A percentile compares a stretch with the other conserved stretches of the same genome.
phyloP scores from a whole-genome alignment of 257 asterid genomes.

The Sherardia arvensis region DNA sequence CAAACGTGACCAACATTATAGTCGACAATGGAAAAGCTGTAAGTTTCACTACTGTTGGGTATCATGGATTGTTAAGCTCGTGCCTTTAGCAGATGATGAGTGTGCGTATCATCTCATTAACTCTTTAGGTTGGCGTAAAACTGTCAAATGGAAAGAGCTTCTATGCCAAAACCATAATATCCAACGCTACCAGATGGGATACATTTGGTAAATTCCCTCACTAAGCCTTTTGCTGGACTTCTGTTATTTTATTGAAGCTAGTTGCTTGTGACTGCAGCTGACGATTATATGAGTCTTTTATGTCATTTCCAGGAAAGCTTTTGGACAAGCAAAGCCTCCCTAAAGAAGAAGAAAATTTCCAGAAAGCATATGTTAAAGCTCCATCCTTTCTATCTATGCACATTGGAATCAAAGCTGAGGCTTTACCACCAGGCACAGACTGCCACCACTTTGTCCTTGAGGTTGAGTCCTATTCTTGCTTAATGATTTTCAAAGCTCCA shows the following conservation, averaged over 20 bases:
- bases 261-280: neutral
- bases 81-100: neutral
- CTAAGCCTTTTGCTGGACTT: slow-evolving; percentile 8
- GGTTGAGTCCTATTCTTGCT: slow-evolving; percentile 29
- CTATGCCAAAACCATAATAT: slow-evolving; percentile 76
- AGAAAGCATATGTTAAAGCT: slow-evolving; percentile 86
- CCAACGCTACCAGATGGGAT: slow-evolving; percentile 99
- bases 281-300: slow-evolving; percentile 6
- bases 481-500: slow-evolving; percentile 6
- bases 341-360: slow-evolving; percentile 83
- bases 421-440: slow-evolving; percentile 79
- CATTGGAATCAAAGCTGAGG: slow-evolving; percentile 81
- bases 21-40: slow-evolving; percentile 75
- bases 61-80: neutral
- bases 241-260: neutral
- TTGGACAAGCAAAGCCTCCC: slow-evolving; percentile 68
- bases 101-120: neutral
- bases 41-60: slow-evolving; percentile 24
- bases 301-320: slow-evolving; percentile 55
- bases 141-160: slow-evolving; percentile 77
- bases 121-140: slow-evolving; percentile 78
- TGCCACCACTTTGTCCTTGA: slow-evolving; percentile 94
- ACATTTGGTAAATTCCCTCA: slow-evolving; percentile 65
- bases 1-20: slow-evolving; percentile 70
- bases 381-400: slow-evolving; percentile 96